phyloP scores from a whole-genome alignment of 148 eudicot species.

The Gaultheria prostrata region DNA sequence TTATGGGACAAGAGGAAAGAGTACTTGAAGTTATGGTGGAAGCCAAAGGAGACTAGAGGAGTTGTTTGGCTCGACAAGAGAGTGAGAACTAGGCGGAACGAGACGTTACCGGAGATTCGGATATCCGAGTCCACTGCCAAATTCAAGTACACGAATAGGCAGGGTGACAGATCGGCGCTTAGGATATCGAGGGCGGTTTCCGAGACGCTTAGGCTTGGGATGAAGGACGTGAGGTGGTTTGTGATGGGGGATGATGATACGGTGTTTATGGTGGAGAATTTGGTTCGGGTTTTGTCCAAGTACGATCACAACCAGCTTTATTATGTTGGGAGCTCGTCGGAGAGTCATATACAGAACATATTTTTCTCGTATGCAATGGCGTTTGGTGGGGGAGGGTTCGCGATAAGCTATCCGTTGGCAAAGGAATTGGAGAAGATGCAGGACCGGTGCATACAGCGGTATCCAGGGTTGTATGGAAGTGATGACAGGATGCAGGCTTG shows the following conservation, averaged over 20 bases:
- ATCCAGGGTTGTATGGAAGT: slow-evolving; percentile 40
- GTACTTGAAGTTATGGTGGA: slow-evolving; percentile 68
- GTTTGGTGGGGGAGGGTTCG: slow-evolving; percentile 40
- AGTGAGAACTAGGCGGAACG: slow-evolving; percentile 23
- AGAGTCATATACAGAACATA: slow-evolving; percentile 62
- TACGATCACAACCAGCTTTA: slow-evolving; percentile 54
- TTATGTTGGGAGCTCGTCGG: slow-evolving; percentile 51
- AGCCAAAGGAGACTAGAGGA: slow-evolving; percentile 48
- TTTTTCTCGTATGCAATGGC: slow-evolving; percentile 37
- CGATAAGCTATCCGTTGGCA: slow-evolving; percentile 37
- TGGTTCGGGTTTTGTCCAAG: slow-evolving; percentile 45
- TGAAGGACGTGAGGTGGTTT: slow-evolving; percentile 53
- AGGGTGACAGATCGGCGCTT: slow-evolving; percentile 42
- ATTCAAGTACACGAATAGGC: slow-evolving; percentile 44
- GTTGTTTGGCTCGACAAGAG: slow-evolving; percentile 55
- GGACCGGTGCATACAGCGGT: slow-evolving; percentile 34
- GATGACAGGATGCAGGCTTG: slow-evolving; percentile 44
- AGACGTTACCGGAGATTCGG: slow-evolving; percentile 45
- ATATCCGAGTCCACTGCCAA: slow-evolving; percentile 34
- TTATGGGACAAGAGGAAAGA: slow-evolving; percentile 57
- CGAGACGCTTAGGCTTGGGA: slow-evolving; percentile 43
- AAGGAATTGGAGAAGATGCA: slow-evolving; percentile 38
- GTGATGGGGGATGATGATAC: slow-evolving; percentile 76
- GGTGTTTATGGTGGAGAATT: slow-evolving; percentile 48
- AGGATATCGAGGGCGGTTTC: slow-evolving; percentile 51